These are phyloP conservation scores for Verticillium klebahnii DNA, from an alignment of 2,329 filamentous ascomycete species.

Conservation along the genomic window DNA sequence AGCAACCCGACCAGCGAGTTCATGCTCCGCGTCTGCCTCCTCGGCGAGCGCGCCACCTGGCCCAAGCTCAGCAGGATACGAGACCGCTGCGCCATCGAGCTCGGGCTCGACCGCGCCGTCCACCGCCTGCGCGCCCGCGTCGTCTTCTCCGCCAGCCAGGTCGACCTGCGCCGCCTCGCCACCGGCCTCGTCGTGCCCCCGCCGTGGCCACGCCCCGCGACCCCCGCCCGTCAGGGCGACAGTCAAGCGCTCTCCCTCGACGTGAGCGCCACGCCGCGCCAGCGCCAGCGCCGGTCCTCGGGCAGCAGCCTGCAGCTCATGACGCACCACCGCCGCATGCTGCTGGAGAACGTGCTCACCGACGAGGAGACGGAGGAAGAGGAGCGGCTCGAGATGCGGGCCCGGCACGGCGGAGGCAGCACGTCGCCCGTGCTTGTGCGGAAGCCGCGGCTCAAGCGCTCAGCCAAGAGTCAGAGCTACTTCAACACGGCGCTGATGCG, in stretches of 20 bases:
- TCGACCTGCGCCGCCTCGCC: constrained; percentile 48
- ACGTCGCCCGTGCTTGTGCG: constrained; percentile 22
- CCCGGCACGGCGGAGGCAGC: constrained; percentile 20
- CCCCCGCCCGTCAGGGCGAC: constrained; percentile 11
- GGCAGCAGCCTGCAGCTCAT: constrained; percentile 41
- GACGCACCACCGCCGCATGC: constrained; percentile 27
- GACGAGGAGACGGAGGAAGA: constrained; percentile 41
- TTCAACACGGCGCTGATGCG: constrained; percentile 11
- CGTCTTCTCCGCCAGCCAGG: constrained; percentile 63
- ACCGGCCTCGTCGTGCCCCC: constrained; percentile 20
- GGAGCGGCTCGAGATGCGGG: constrained; percentile 36
- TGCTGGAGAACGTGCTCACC: constrained; percentile 34
- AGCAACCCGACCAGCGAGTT: constrained; percentile 83
- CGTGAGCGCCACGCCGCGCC: constrained; percentile 15
- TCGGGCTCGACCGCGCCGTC: constrained; percentile 75
- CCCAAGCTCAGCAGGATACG: constrained; percentile 80
- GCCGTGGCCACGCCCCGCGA: constrained; percentile 17
- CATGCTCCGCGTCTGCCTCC: constrained; percentile 72
- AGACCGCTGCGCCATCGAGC: constrained; percentile 83
- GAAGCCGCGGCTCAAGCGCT: constrained; percentile 36
- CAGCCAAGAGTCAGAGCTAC: constrained; percentile 33
- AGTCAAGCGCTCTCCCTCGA: constrained; percentile 17
- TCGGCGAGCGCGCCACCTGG: constrained; percentile 86
- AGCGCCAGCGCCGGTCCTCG: constrained; percentile 42
- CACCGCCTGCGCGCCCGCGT: constrained; percentile 63